Evolutionary conservation across 1,284 basidiomycete genomes (phyloP).

Genomic region (Cystobasidiaceae sp.): DNA sequence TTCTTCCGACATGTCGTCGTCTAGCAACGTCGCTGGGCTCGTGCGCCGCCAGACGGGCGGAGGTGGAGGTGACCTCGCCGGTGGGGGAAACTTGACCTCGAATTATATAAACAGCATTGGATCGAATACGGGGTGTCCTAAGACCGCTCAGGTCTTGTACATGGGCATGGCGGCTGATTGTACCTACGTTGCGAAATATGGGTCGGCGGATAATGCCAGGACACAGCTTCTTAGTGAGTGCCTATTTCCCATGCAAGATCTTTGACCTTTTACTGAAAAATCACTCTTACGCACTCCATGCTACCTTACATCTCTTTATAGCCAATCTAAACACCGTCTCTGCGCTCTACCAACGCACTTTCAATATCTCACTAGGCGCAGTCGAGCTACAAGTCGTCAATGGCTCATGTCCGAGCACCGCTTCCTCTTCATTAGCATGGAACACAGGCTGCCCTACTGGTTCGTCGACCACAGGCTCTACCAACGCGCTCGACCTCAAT

Average conservation of each 20-base stretch:
- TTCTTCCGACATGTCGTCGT: conserved; percentile 3
- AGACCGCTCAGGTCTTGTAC: conserved; percentile 62
- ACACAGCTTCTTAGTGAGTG: conserved; percentile 13
- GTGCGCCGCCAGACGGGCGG: conserved; percentile 12
- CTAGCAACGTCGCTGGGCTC: too few species aligned
- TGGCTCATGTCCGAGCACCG: conserved; percentile 52
- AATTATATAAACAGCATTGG: conserved; percentile 66
- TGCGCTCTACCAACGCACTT: conserved; percentile 65
- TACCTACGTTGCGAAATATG: conserved; percentile 53
- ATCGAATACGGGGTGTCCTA: conserved; percentile 66
- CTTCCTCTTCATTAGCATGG: conserved; percentile 50
- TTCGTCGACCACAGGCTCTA: conserved; percentile 47
- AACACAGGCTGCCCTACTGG: conserved; percentile 50
- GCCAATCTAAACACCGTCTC: conserved; percentile 67
- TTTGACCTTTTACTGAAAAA: too few species aligned
- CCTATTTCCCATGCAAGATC: neutral
- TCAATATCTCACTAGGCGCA: conserved; percentile 77
- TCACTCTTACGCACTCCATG: too few species aligned
- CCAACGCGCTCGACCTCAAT: conserved; percentile 52
- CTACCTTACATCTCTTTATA: neutral
- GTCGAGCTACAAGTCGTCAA: conserved; percentile 69
- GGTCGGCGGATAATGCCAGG: conserved; percentile 4
- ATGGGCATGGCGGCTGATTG: conserved; percentile 88
- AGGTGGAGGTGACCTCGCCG: conserved; percentile 52
- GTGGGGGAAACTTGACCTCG: conserved; percentile 41